Percentiles rank a stretch among this genome's conserved stretches.
Conservation (phyloP, 306 rosid species). For the Cyclanthera cordifolia region DNA sequence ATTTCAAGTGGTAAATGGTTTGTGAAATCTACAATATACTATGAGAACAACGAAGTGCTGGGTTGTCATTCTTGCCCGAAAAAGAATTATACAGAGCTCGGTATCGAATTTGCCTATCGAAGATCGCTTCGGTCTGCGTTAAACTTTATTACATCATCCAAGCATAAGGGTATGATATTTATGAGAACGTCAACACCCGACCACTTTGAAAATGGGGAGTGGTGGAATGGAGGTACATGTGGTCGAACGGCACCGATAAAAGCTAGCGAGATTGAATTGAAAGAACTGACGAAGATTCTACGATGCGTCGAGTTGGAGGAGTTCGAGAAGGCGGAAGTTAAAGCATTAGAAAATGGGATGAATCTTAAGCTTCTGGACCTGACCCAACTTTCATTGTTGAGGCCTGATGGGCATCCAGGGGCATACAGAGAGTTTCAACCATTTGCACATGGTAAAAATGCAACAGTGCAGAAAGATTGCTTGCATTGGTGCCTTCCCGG, state of each 20-base stretch:
- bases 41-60: constrained; percentile 49
- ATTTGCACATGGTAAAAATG: constrained; percentile 38
- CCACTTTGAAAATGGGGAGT: constrained; percentile 91
- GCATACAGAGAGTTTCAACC: constrained; percentile 69
- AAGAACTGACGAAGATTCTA: constrained; percentile 38
- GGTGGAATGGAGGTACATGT: constrained; percentile 87
- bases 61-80: constrained; percentile 80
- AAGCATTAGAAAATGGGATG: constrained; percentile 50
- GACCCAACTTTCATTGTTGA: constrained; percentile 47
- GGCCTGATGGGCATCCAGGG: constrained; percentile 99
- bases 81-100: constrained; percentile 56
- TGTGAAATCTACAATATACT: constrained; percentile 73
- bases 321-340: constrained; percentile 32
- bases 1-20: constrained; percentile 93
- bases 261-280: constrained; percentile 61
- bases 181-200: constrained; percentile 86
- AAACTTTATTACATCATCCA: constrained; percentile 45
- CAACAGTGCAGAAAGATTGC: constrained; percentile 68
- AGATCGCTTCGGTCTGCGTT: constrained; percentile 51
- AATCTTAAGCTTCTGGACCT: constrained; percentile 62
- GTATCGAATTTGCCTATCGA: constrained; percentile 74
- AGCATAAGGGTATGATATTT: constrained; percentile 65
- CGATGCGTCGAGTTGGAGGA: constrained; percentile 61
- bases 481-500: constrained; percentile 99
- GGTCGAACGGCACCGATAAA: constrained; percentile 56